phyloP scores from a whole-genome alignment of 345 rosid species.

The Citrus hindsii region DNA sequence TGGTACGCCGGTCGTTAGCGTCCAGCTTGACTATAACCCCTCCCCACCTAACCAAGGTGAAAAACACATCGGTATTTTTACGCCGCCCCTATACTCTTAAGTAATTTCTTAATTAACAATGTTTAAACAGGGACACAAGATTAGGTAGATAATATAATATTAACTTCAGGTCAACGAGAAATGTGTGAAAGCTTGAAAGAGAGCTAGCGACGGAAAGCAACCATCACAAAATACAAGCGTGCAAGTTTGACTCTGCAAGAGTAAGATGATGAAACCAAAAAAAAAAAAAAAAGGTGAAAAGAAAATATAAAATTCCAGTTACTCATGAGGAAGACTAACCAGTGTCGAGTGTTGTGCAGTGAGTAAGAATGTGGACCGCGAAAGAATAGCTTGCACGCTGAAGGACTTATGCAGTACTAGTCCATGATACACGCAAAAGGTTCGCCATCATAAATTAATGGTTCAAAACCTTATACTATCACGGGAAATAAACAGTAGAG shows the following conservation, averaged over 20 bases:
- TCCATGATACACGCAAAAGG: neutral
- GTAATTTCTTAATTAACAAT: too few relatives aligned
- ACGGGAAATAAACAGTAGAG: neutral
- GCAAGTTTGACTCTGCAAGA: neutral
- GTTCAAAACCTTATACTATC: neutral
- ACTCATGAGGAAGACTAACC: neutral
- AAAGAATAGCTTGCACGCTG: neutral
- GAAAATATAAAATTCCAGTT: neutral
- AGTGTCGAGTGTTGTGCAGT: neutral
- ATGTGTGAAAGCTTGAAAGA: neutral
- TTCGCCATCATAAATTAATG: too few relatives aligned
- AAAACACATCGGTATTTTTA: too few relatives aligned
- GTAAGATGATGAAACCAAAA: neutral
- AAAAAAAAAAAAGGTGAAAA: fast-evolving
- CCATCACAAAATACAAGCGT: neutral
- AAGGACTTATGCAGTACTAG: neutral
- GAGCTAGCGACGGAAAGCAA: neutral
- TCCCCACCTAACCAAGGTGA: too few relatives aligned
- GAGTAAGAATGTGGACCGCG: neutral
- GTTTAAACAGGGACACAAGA: neutral
- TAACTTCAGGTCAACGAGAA: neutral
- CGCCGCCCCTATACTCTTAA: neutral
- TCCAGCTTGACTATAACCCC: too few relatives aligned
- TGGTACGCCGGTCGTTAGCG: too few relatives aligned
- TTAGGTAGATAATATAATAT: neutral